Conservation (phyloP, 768 basidiomycete genomes). For the Rhizopogon roseolus region DNA sequence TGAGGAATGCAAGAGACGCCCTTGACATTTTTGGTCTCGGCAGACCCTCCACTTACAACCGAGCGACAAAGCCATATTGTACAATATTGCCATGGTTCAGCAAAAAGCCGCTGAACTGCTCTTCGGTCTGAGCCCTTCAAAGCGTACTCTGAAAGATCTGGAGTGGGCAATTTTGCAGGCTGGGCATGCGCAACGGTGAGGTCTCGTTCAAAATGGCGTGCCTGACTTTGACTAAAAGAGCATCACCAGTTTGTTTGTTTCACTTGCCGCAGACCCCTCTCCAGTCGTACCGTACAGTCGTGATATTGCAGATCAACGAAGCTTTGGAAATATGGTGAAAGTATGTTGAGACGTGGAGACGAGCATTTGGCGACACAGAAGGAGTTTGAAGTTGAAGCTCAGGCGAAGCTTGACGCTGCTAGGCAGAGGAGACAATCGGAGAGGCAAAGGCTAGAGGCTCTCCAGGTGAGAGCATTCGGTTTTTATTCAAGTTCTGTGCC, state of each 20-base stretch:
- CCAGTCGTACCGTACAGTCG: conserved; percentile 77
- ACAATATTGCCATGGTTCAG: conserved; percentile 98
- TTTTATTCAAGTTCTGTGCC: background rate
- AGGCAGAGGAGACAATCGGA: conserved; percentile 78
- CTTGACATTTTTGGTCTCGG: conserved; percentile 61
- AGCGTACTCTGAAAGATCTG: conserved; percentile 76
- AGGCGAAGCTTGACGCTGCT: conserved; percentile 72
- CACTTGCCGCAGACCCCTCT: conserved; percentile 71
- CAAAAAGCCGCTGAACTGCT: too few species aligned
- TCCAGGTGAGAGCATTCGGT: conserved; percentile 49
- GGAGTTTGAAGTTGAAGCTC: conserved; percentile 64
- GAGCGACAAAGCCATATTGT: conserved; percentile 83
- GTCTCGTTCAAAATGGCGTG: background rate
- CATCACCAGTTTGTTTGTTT: conserved; percentile 66
- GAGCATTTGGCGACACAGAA: conserved; percentile 74
- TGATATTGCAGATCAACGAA: conserved; percentile 85
- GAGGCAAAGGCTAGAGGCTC: conserved; percentile 54
- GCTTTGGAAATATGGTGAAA: conserved; percentile 88
- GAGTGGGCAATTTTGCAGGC: conserved; percentile 76
- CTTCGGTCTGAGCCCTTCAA: too few species aligned
- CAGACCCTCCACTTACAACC: conserved; percentile 86
- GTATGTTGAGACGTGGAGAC: conserved; percentile 74
- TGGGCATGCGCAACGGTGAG: conserved; percentile 82
- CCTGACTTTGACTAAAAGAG: background rate
- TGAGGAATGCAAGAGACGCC: conserved; percentile 80